These are phyloP conservation scores for Aspergillus persii DNA, from an alignment of 2,329 filamentous ascomycete genomes.

Conservation along the genomic window DNA sequence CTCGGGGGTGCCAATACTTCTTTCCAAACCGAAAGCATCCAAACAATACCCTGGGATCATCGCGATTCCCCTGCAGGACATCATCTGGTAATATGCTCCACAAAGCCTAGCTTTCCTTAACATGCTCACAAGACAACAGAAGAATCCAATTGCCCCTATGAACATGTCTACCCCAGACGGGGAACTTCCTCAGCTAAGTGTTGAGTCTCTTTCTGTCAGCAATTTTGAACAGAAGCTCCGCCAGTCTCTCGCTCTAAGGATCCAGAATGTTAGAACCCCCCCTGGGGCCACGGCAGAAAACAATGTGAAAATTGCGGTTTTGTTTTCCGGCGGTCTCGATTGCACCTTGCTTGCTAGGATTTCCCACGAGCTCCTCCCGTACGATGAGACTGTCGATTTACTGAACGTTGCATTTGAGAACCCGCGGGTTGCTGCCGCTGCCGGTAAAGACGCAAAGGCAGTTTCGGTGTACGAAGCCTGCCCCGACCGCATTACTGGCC, in stretches of 20 bases:
- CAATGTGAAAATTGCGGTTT: slow-evolving; percentile 61
- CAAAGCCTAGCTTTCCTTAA: not conserved
- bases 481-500: slow-evolving; percentile 84
- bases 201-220: slow-evolving; percentile 52
- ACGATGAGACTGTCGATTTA: slow-evolving; percentile 71
- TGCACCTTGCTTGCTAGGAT: slow-evolving; percentile 84
- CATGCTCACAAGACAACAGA: slow-evolving; percentile 25
- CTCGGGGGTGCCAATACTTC: slow-evolving; percentile 1
- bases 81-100: slow-evolving; percentile 24
- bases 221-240: slow-evolving; percentile 56
- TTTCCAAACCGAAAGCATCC: slow-evolving; percentile 20
- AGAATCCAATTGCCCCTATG: slow-evolving; percentile 45
- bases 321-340: slow-evolving; percentile 94
- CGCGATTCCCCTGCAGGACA: slow-evolving; percentile 10
- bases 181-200: slow-evolving; percentile 26
- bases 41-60: slow-evolving; percentile 30
- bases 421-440: slow-evolving; percentile 64
- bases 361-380: slow-evolving; percentile 70
- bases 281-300: slow-evolving; percentile 33
- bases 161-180: slow-evolving; percentile 38
- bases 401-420: slow-evolving; percentile 98
- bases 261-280: slow-evolving; percentile 64
- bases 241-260: slow-evolving; percentile 62
- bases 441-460: slow-evolving; percentile 36
- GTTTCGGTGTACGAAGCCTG: slow-evolving; percentile 70